Conservation (phyloP, 163 green algal species). For the Volvox carteri region DNA sequence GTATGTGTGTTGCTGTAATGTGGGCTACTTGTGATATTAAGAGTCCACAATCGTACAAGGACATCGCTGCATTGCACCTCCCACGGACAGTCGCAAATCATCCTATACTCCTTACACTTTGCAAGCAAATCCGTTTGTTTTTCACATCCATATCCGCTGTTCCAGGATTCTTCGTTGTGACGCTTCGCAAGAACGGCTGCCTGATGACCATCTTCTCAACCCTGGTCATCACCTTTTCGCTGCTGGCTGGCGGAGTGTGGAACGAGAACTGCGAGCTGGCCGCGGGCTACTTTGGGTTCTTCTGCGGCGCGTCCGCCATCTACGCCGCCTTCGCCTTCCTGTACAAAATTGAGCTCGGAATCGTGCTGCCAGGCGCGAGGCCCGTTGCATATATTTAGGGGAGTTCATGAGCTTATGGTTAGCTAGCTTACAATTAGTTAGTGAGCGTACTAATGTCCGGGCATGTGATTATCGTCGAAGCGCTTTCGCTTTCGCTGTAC, state of each 20-base stretch:
- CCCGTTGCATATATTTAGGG: constrained; percentile 63
- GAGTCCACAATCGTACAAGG: no score
- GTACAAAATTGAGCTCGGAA: constrained; percentile 64
- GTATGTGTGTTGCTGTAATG: no score
- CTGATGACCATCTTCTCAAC: constrained; percentile 64
- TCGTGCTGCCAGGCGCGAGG: constrained; percentile 59
- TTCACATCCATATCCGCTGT: background rate
- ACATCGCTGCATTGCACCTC: no score
- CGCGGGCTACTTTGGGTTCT: constrained; percentile 69
- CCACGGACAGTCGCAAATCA: no score
- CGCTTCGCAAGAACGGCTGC: constrained; percentile 56
- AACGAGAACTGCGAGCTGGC: constrained; percentile 39
- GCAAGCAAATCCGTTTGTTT: no score
- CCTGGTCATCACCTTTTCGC: constrained; percentile 67
- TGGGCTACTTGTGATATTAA: no score
- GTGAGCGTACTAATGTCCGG: background rate
- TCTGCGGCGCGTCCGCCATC: constrained; percentile 67
- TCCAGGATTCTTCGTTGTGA: constrained; percentile 58
- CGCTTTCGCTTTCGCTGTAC: background rate
- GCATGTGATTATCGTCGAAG: background rate
- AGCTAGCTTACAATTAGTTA: background rate
- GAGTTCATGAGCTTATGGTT: background rate
- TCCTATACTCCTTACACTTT: background rate
- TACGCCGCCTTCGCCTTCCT: constrained; percentile 73
- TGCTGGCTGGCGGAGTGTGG: constrained; percentile 64